Evolutionary conservation across 2,329 filamentous ascomycete species (phyloP), one percentile per base, ranked within the genome.

Genomic region (Alternaria sp.): DNA sequence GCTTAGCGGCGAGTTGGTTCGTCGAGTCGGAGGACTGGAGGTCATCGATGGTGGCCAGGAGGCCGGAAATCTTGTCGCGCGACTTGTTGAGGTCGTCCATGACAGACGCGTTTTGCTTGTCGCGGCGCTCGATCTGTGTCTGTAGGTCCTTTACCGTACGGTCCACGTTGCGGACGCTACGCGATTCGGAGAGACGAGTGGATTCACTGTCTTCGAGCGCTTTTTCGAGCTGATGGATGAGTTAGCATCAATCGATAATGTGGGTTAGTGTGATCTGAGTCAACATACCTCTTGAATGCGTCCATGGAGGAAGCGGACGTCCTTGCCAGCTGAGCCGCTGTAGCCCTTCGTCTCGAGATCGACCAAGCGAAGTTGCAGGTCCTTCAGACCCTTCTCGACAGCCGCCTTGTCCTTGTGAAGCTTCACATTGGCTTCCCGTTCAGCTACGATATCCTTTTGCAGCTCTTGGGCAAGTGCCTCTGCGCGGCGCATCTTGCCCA

Each of bases 321-420:
- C 95, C 74, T 97, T 93, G 79, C 94, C 97, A 23, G 92, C 92
- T 68, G 91, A 96, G 19, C 94, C 96, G 47, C 72, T 77, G 82
- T 97, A 98, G 57, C 94, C 93, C 84, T 98, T 98, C 46, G 96
- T 98, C 83, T 99, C 95, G 9, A 98, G 86, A 77, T 98, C 96
- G 56, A 99, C 91, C 59, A 97, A 88, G 75, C 90, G 90, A 57
- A 98, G 87, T 80, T 98, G 95, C 25, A 95, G 86, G 79, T 99
- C 95, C 79, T 94, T 97, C 54, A 97, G 85, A 58, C 88, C 89
- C 84, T 97, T 97, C 83, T 98, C 96, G 45, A 99, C 84, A 1
- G 87, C 87, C 4, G 92, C 92, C 83, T 97, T 98, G 70, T 97
- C 93, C 78, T 94, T 94, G 79, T 96, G 93, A 59, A 98, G 85